These are phyloP conservation scores for Elsinoe perseae DNA, from an alignment of 2,329 filamentous ascomycete genomes.

Conservation along the genomic window DNA sequence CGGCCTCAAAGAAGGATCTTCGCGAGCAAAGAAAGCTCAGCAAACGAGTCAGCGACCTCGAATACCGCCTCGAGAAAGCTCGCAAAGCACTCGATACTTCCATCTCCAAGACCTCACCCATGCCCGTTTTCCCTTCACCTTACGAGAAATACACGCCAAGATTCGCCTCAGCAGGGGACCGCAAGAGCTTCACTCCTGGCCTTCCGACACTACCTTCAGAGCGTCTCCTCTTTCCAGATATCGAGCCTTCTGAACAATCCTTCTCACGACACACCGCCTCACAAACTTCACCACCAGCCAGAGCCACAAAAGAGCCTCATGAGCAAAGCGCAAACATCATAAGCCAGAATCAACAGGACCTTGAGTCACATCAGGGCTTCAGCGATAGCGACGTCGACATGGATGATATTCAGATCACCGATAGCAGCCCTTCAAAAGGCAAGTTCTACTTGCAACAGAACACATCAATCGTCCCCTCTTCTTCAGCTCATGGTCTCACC, in stretches of 20 bases:
- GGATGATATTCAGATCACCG: constrained; percentile 6
- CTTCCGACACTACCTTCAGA: constrained; percentile 34
- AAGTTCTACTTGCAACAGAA: constrained; percentile 3
- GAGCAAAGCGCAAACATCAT: background rate
- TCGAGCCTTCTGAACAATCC: constrained; percentile 9
- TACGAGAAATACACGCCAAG: constrained; percentile 32
- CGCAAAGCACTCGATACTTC: constrained; percentile 47
- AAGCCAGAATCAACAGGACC: background rate
- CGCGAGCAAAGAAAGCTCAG: constrained; percentile 49
- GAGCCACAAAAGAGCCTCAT: background rate
- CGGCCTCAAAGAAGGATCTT: constrained; percentile 50
- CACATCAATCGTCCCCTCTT: background rate
- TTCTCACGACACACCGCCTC: background rate
- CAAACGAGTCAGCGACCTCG: constrained; percentile 54
- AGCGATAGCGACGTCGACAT: background rate
- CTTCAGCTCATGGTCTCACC: background rate
- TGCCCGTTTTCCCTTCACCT: constrained; percentile 31
- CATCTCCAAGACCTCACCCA: constrained; percentile 36
- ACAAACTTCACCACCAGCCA: background rate
- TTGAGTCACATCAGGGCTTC: constrained; percentile 5
- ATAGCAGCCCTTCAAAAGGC: constrained; percentile 17
- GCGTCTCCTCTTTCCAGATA: constrained; percentile 29
- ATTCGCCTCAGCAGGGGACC: constrained; percentile 24
- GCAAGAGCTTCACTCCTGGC: constrained; percentile 29
- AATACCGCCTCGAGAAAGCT: constrained; percentile 49